These are phyloP conservation scores for Coniferiporia weirii DNA, from an alignment of 1,284 basidiomycete species.

Conservation along the genomic window DNA sequence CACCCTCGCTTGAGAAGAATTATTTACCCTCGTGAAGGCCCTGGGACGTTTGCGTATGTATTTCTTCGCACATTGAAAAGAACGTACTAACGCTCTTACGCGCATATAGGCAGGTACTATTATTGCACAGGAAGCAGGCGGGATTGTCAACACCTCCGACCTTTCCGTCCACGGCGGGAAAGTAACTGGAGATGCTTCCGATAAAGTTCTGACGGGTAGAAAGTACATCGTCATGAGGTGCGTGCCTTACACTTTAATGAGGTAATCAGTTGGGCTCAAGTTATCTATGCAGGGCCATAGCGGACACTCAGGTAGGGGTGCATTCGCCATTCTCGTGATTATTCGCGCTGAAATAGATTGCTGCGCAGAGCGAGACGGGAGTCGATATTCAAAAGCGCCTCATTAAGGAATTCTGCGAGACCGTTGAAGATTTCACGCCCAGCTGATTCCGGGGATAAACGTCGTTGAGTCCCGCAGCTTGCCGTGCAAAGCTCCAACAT, in stretches of 20 bases:
- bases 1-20: neutral
- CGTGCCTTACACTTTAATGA: conserved; percentile 3
- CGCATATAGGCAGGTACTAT: conserved; percentile 72
- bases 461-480: neutral
- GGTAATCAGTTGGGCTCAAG: neutral
- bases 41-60: conserved; percentile 82
- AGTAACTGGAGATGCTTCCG: conserved; percentile 40
- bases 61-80: neutral
- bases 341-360: conserved; percentile 2
- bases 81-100: neutral
- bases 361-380: conserved; percentile 53
- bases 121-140: conserved; percentile 88
- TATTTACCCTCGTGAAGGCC: conserved; percentile 39
- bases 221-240: conserved; percentile 77
- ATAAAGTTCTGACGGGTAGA: conserved; percentile 73
- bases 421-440: conserved; percentile 55
- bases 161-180: conserved; percentile 40
- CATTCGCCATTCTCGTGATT: neutral
- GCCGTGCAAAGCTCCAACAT: too few species aligned
- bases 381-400: conserved; percentile 74
- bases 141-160: conserved; percentile 69
- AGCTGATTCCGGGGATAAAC: neutral
- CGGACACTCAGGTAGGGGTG: conserved; percentile 46
- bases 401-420: conserved; percentile 80
- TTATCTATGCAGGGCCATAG: conserved; percentile 44